Evolutionary conservation across 164 flowering plant species (phyloP), one percentile per base, ranked within the genome.

Genomic region (Cinnamomum micranthum): DNA sequence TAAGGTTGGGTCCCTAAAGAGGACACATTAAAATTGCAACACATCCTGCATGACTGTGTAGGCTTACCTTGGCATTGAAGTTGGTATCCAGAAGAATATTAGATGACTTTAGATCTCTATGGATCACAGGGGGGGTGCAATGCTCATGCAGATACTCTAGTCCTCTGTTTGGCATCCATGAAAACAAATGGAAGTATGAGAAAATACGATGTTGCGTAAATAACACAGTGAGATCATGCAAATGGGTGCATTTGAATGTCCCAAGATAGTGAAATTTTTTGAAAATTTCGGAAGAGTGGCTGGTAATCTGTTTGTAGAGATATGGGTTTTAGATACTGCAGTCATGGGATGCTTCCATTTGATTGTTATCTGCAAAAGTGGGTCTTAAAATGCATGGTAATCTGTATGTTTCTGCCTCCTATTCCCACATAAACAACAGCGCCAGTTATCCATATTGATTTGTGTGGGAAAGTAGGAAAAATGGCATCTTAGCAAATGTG

Each of bases 81-180:
- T 90, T 87, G 71, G 94, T 83, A 83, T 96, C 99, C 60, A 96
- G 80, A 76, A 96, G 97, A 78, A 96, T 90, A 82, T 94, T 96
- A 31, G 98, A 90, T 69, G 99, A 90, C 86, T 94, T 93, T 77
- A 96, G 87, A 90, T 96, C 98, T 86, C 99, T 88, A 79, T 96
- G 99, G 77, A 96, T 96, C 71, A 96, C 92, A 28, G 89, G 87
- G 47, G 99, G 99, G 66, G 81, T 86, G 85, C 95, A 92, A 58
- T 84, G 89, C 86, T 96, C 97, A 52, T 96, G 99, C 67, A 96
- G 85, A 82, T 90, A 91, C 82, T 93, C 99, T 73, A 96, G 78
- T 75, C 97, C 99, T 83, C 99, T 96, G 89, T 72, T 77, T 84
- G 83, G 75, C 65, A 79, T 20, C 33, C 77, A 67, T 24, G 19